Evolutionary conservation across 1,284 basidiomycete genomes (phyloP).

Genomic region (Ustilago tritici): DNA sequence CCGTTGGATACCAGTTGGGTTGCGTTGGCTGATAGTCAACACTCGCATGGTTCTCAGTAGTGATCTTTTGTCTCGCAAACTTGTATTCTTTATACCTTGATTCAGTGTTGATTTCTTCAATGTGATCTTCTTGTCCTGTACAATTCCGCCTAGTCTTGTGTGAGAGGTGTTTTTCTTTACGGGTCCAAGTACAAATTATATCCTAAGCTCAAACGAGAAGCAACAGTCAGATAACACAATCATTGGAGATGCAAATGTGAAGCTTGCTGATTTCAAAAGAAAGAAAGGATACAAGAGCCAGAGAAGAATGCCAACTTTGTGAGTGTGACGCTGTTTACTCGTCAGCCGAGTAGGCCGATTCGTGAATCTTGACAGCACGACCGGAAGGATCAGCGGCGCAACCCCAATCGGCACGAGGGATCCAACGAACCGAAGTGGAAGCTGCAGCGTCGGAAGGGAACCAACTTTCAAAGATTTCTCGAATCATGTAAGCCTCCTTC

Average conservation of each 20-base stretch:
- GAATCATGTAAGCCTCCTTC: constrained; percentile 96
- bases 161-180: no score
- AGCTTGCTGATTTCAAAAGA: neutral
- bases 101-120: neutral
- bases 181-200: no score
- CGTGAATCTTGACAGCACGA: constrained; percentile 93
- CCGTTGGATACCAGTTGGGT: constrained; percentile 53
- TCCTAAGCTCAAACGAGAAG: neutral
- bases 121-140: no score
- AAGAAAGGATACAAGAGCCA: neutral
- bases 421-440: constrained; percentile 80
- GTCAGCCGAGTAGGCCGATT: constrained; percentile 79
- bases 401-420: constrained; percentile 88
- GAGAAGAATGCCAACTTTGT: neutral
- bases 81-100: neutral
- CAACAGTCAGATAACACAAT: neutral
- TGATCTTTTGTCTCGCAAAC: neutral
- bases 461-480: constrained; percentile 87
- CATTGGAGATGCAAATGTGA: neutral
- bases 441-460: constrained; percentile 85
- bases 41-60: constrained; percentile 12
- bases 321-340: constrained; percentile 16
- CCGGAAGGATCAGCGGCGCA: constrained; percentile 94
- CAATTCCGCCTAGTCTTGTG: no score
- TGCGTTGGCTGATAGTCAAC: constrained; percentile 41